phyloP scores from a whole-genome alignment of 208 protist genomes.

The Naegleria gruberi region DNA sequence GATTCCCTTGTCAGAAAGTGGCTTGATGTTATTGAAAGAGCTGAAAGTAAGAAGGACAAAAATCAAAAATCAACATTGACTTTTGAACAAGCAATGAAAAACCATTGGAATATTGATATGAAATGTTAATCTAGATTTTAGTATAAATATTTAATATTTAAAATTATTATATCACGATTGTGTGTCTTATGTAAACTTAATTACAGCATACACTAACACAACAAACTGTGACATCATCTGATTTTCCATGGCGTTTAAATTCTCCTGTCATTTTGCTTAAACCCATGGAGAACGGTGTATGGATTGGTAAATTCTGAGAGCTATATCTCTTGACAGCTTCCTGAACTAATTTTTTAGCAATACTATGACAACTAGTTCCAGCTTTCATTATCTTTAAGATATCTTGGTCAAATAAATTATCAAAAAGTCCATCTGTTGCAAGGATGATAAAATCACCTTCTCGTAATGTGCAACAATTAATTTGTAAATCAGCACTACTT shows the following conservation, averaged over 20 bases:
- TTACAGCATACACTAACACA: background rate
- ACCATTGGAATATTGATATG: background rate
- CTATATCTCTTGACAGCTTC: background rate
- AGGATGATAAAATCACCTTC: conserved; percentile 76
- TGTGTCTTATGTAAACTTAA: no score
- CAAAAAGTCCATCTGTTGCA: conserved; percentile 80
- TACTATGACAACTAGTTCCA: background rate
- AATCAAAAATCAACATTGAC: background rate
- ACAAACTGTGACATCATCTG: background rate
- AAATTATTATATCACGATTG: no score
- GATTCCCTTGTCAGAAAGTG: background rate
- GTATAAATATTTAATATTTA: no score
- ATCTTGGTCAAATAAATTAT: conserved; percentile 59
- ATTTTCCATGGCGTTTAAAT: background rate
- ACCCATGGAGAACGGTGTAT: background rate
- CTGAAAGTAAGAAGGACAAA: background rate
- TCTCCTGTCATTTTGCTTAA: background rate
- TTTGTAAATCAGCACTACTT: conserved; percentile 25
- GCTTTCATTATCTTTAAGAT: background rate
- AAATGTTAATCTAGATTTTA: no score
- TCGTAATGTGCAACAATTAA: conserved; percentile 56
- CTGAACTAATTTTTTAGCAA: background rate
- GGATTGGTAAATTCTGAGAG: background rate
- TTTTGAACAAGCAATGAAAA: background rate
- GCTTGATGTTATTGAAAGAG: background rate